Base-by-base conservation (phyloP, 2,329 filamentous ascomycete genomes). In the Trichoderma gracile region DNA sequence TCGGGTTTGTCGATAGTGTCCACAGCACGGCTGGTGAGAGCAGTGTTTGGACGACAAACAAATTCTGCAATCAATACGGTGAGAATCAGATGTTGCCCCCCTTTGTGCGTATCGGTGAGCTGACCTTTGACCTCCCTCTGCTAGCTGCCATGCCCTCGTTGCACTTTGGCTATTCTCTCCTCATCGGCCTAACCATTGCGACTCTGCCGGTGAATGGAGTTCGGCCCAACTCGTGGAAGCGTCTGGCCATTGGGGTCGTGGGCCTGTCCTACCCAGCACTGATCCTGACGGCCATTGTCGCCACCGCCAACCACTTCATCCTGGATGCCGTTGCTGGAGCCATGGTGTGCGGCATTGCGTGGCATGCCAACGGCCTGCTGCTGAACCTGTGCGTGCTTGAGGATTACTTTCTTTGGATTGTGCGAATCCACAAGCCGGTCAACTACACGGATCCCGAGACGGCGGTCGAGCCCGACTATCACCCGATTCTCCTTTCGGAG, bases 21-120 rank as follows among this genome's bases (percentile, higher is more conserved):
- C 85, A 86, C 67, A 76, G 79, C 54, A 71, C 72, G 42, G 71
- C 70, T 19, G 78, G 77, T 43, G 80, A 85, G 71, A 86, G 86
- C 72, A 89, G 86, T 68, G 86, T 91, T 0, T 91, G 88, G 88
- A 90, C 84, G 72, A 81, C 78, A 25, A 84, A 82, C 23, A 83
- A 81, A 66, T 91, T 91, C 74, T 91, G 88, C 76, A 91, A 91
- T 73, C 89, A 91, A 75, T 91, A 91, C 74, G 88, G 86, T 82
- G 71, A 76, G 81, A 76, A 4, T 56, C 27, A 15, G 19, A 38
- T 17, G 9, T 40, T 10, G 17, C 17, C 19, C n/a, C 19, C 10
- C 0, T 8, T 19, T 17, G 5, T 45, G 23, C 8, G 25, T 25
- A n/a, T 19, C 25, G 10, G 5, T n/a, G 25, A 38, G 45, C 60